phyloP scores from a whole-genome alignment of 176 grass and related monocot species.

The Musa acuminata region DNA sequence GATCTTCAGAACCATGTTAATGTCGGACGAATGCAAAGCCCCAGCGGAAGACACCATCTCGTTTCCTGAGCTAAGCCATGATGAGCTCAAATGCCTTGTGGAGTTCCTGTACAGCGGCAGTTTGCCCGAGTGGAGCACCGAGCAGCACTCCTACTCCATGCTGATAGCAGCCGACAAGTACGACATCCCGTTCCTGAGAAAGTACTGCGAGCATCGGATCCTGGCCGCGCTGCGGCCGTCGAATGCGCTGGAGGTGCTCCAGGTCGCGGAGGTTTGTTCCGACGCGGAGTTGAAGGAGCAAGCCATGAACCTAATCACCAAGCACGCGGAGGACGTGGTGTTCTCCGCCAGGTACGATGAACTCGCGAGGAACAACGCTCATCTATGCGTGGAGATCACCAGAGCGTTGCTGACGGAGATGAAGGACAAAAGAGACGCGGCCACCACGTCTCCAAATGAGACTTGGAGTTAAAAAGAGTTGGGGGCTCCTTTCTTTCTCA shows the following conservation, averaged over 20 bases:
- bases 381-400: conserved; percentile 58
- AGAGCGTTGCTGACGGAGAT: conserved; percentile 40
- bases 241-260: conserved; percentile 52
- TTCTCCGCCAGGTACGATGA: conserved; percentile 41
- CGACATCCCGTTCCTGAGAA: conserved; percentile 44
- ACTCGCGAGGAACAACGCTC: conserved; percentile 45
- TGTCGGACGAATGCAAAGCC: conserved; percentile 54
- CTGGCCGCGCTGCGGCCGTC: conserved; percentile 18
- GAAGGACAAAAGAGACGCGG: conserved; percentile 7
- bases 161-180: conserved; percentile 73
- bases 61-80: conserved; percentile 48
- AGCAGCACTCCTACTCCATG: conserved; percentile 27
- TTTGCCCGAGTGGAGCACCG: neutral
- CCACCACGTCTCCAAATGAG: neutral
- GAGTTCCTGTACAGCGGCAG: conserved; percentile 59
- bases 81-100: conserved; percentile 43
- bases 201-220: conserved; percentile 39
- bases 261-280: conserved; percentile 52
- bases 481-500: neutral
- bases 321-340: conserved; percentile 56
- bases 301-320: conserved; percentile 41
- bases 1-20: conserved; percentile 49
- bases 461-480: neutral
- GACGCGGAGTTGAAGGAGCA: conserved; percentile 30
- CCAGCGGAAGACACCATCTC: conserved; percentile 39